A percentile compares a stretch with the other conserved stretches of the same genome.
These are phyloP conservation scores for Hyphopichia homilentoma DNA, from an alignment of 805 yeast genomes.

Conservation along the genomic window DNA sequence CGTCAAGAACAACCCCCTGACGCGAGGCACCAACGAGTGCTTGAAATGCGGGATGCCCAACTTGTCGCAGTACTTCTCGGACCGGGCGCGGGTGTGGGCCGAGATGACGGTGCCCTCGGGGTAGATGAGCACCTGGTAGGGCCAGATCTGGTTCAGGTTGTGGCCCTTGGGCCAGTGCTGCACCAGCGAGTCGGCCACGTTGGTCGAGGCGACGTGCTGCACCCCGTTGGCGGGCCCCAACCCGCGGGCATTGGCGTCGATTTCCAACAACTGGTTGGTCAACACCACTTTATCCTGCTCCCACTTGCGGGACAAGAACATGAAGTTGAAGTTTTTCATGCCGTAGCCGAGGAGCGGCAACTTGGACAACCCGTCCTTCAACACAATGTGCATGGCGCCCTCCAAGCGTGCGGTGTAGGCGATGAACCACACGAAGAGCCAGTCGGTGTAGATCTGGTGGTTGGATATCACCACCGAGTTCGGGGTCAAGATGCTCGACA, in stretches of 20 bases:
- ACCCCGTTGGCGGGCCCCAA: constrained; percentile 49
- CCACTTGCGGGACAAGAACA: constrained; percentile 86
- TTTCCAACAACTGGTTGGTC: constrained; percentile 48
- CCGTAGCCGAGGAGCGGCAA: constrained; percentile 84
- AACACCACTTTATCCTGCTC: constrained; percentile 62
- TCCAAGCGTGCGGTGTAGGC: constrained; percentile 64
- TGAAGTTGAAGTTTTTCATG: constrained; percentile 73
- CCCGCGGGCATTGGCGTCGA: constrained; percentile 62
- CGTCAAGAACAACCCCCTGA: constrained; percentile 71
- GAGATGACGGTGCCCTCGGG: constrained; percentile 95
- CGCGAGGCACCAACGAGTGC: constrained; percentile 77
- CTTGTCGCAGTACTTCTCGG: constrained; percentile 55
- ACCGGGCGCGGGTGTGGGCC: constrained; percentile 54
- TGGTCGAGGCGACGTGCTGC: constrained; percentile 27
- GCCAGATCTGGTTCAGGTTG: constrained; percentile 23
- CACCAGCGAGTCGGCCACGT: constrained; percentile 8
- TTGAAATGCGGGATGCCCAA: constrained; percentile 45
- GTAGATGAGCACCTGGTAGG: constrained; percentile 68
- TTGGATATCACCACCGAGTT: constrained; percentile 73
- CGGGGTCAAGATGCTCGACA: constrained; percentile 33
- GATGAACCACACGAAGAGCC: constrained; percentile 89
- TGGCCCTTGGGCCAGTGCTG: constrained; percentile 30
- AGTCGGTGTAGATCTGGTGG: constrained; percentile 92
- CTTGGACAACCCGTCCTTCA: constrained; percentile 72
- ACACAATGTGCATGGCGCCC: constrained; percentile 64